Percentiles rank a stretch among this genome's conserved stretches.
These are phyloP conservation scores for Davidsoniella eucalypti DNA, from an alignment of 2,329 filamentous ascomycete species.

Conservation along the genomic window DNA sequence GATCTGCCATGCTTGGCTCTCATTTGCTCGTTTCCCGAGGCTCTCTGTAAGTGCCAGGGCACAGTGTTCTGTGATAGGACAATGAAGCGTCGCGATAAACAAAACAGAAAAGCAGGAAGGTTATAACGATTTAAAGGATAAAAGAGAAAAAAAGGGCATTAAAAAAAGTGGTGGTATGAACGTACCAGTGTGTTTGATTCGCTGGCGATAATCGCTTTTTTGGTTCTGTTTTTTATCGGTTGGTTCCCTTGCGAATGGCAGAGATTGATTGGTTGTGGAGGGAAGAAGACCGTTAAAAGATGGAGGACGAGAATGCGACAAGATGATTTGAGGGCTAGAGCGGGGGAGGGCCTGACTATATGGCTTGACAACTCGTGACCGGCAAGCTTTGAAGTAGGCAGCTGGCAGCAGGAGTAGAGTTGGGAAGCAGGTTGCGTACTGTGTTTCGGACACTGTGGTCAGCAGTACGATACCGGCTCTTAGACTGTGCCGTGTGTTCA, in stretches of 20 bases:
- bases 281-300: slow-evolving; percentile 24
- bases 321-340: slow-evolving; percentile 33
- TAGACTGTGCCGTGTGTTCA: no score
- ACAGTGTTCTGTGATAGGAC: slow-evolving; percentile 10
- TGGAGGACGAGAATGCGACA: slow-evolving; percentile 27
- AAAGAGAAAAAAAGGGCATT: slow-evolving; percentile 14
- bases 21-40: slow-evolving; percentile 4
- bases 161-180: slow-evolving; percentile 19
- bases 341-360: slow-evolving; percentile 11
- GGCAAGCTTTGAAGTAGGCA: no score
- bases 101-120: slow-evolving; percentile 17
- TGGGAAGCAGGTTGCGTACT: not conserved
- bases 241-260: slow-evolving; percentile 16
- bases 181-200: slow-evolving; percentile 14
- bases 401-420: no score
- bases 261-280: slow-evolving; percentile 34
- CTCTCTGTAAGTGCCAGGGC: slow-evolving; percentile 8
- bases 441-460: not conserved
- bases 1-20: not conserved
- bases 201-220: slow-evolving; percentile 13
- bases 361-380: slow-evolving; percentile 1
- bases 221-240: slow-evolving; percentile 12
- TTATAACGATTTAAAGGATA: slow-evolving; percentile 17
- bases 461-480: not conserved
- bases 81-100: slow-evolving; percentile 16